Evolutionary conservation across 1,284 basidiomycete genomes (phyloP).

Genomic region (Puccinia polysora): DNA sequence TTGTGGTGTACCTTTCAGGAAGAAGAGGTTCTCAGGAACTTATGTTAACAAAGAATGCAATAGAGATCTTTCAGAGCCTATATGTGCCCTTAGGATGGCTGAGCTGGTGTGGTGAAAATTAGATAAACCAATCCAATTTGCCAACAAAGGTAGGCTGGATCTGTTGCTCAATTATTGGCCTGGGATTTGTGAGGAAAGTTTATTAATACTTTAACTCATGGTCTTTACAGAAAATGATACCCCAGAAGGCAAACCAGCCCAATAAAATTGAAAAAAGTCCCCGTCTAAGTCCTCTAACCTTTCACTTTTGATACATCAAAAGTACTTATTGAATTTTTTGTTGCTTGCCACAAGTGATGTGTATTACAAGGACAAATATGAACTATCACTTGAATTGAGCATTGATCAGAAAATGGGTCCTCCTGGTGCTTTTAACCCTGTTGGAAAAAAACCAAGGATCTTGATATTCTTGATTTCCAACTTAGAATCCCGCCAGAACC

Average conservation of each 20-base stretch:
- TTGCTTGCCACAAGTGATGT: conserved; percentile 34
- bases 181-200: conserved; percentile 57
- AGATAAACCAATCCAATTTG: conserved; percentile 57
- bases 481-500: too few species aligned
- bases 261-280: not conserved
- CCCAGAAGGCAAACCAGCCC: not conserved
- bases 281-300: not conserved
- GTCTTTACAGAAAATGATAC: not conserved
- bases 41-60: conserved; percentile 45
- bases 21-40: conserved; percentile 45
- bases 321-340: conserved; percentile 39
- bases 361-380: conserved; percentile 41
- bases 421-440: too few species aligned
- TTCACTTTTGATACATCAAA: conserved; percentile 41
- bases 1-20: conserved; percentile 19
- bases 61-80: conserved; percentile 53
- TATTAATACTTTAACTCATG: not conserved
- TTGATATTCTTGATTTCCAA: too few species aligned
- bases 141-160: conserved; percentile 52
- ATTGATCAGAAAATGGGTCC: too few species aligned
- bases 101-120: conserved; percentile 71
- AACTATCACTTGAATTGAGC: conserved; percentile 4
- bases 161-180: conserved; percentile 66
- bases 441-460: too few species aligned
- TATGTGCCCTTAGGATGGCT: conserved; percentile 62